A percentile compares a stretch with the other conserved stretches of the same genome.
These are phyloP conservation scores for Serpula lacrymans DNA, from an alignment of 768 basidiomycete genomes.

Conservation along the genomic window DNA sequence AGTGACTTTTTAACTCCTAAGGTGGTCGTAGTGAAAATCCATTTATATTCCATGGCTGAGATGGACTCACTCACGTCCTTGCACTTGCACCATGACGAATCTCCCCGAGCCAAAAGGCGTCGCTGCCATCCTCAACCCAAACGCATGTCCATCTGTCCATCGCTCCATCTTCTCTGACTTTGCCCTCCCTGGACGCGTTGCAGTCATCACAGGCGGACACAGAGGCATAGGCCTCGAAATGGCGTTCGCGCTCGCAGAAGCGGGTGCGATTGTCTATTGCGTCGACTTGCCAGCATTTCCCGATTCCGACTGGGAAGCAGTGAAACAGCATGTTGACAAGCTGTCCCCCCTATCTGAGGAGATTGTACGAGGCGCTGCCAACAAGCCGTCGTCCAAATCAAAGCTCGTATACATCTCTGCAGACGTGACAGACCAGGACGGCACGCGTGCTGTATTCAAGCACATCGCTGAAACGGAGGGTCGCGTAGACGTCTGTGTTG, in stretches of 20 bases:
- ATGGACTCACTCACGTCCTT: too few relatives aligned
- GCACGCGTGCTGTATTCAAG: constrained; percentile 53
- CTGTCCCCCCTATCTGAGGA: too few relatives aligned
- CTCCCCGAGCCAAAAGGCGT: too few relatives aligned
- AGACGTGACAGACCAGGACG: constrained; percentile 63
- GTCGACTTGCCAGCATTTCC: constrained; percentile 58
- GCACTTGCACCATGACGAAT: too few relatives aligned
- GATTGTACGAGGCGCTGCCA: too few relatives aligned
- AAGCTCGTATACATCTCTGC: constrained; percentile 60
- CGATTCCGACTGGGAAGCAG: constrained; percentile 54
- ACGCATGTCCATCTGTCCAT: too few relatives aligned
- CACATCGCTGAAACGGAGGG: constrained; percentile 65
- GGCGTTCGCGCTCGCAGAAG: constrained; percentile 71
- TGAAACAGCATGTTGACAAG: constrained; percentile 48
- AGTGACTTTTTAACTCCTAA: too few relatives aligned
- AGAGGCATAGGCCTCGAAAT: constrained; percentile 79
- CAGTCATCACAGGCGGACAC: constrained; percentile 61
- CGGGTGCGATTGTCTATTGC: constrained; percentile 70
- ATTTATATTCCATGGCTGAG: too few relatives aligned
- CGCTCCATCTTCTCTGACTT: constrained; percentile 62
- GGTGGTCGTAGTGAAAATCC: too few relatives aligned
- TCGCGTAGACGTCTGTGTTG: constrained; percentile 72
- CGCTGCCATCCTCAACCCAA: too few relatives aligned
- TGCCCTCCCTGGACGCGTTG: constrained; percentile 53
- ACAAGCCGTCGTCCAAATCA: too few relatives aligned